phyloP scores from a whole-genome alignment of 2,329 filamentous ascomycete genomes.

The Stenocarpella maydis region DNA sequence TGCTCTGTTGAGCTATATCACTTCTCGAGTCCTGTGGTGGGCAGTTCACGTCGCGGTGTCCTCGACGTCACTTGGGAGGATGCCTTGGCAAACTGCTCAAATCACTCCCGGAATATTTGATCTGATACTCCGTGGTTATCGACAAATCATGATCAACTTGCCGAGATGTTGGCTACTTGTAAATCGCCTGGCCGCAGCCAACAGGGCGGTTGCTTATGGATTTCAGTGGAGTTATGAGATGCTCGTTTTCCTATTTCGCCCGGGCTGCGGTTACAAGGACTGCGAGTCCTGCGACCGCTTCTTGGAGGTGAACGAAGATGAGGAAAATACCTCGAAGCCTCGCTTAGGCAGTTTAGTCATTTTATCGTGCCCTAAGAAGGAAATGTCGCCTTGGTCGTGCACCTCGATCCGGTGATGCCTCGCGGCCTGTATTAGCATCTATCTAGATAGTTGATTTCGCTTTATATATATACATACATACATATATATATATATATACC shows the following conservation, averaged over 20 bases:
- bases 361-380: not conserved
- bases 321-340: slow-evolving; percentile 6
- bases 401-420: not conserved
- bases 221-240: not conserved
- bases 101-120: too few species aligned
- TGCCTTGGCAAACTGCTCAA: too few species aligned
- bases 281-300: not conserved
- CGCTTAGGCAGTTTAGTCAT: slow-evolving; percentile 7
- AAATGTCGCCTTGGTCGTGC: slow-evolving; percentile 1
- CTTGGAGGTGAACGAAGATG: not conserved
- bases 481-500: too few species aligned
- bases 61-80: not conserved
- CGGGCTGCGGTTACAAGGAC: not conserved
- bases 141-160: not conserved
- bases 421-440: slow-evolving; percentile 13
- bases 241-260: too few species aligned
- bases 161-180: not conserved
- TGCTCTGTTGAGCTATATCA: not conserved
- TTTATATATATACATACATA: too few species aligned
- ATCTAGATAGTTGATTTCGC: too few species aligned
- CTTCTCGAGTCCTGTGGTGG: too few species aligned
- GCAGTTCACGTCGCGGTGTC: not conserved
- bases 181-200: not conserved
- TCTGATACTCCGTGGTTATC: not conserved
- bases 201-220: not conserved